Base-by-base conservation (phyloP, 371 early-diverging fungal genomes). In the Chytridium lagenaria region DNA sequence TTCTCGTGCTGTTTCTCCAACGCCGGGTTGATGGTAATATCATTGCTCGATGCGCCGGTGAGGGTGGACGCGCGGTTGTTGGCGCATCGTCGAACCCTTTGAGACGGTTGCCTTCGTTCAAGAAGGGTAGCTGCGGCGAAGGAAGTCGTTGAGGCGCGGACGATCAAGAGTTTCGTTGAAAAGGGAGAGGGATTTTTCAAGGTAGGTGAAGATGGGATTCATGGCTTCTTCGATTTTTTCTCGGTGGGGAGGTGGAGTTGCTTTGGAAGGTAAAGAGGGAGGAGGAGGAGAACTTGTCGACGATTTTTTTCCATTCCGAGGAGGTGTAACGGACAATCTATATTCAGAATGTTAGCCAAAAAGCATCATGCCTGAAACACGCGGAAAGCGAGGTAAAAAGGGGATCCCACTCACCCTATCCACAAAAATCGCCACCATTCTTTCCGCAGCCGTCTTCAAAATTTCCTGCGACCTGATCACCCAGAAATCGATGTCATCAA, bases 401-500 rank as follows among this genome's bases (percentile, higher is more conserved):
- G n/a, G n/a, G n/a, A n/a, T n/a, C n/a, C n/a, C 0, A 65, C 68
- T 64, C 34, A 81, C 80, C 74, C 73, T 69, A 23, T 79, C 80
- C 5, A 55, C 36, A 51, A 71, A 78, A 5, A 76, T 69, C 2
- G 76, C 40, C 30, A 82, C 55, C 81, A 84, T 82, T 31, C 71
- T 72, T 55, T 84, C 84, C 30, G 71, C 39, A 1, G 74, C 59
- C 33, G 67, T 73, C 16, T 50, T 37, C 34, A 84, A 30, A 12
- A 50, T 52, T 38, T 84, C 72, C 68, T 73, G 52, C 0, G 79
- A 75, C 51, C 71, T 68, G 37, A 63, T 39, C 16, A 81, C 77
- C 77, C 78, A 81, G 55, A 66, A 84, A 30, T 55, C 74, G 12
- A 69, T 40, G 63, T 82, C 84, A 28, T 78, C 81, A 38, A 82